Evolutionary conservation across 2,329 filamentous ascomycete genomes (phyloP), one percentile per base, ranked within the genome.

Genomic region (Fusarium sp.): DNA sequence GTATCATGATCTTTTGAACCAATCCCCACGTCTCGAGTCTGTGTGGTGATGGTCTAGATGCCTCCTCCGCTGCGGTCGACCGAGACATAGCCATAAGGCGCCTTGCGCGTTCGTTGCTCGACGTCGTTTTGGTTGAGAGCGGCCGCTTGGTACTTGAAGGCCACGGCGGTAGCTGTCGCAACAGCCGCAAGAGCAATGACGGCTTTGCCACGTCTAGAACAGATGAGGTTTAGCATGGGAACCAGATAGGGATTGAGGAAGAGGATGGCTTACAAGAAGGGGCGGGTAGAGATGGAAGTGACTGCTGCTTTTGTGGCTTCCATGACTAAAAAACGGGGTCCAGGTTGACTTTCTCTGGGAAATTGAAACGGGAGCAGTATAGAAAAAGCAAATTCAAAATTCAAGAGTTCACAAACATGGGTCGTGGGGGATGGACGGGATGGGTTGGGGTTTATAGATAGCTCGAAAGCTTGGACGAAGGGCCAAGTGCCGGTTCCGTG

Each of bases 1-100:
- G 39, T 15, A 11, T 30, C 30, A 39, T 44, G 8, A 9, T 34
- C 27, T 6, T 16, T 23, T 27, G 16, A n/a, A 39, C 60, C 27
- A 43, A 43, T 51, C 9, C 37, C 27, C 3, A 7, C 31, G 15
- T n/a, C 7, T 8, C 10, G 27, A 8, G 37, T 50, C 23, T 7
- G 16, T 15, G 15, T 27, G 7, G 13, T 28, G 47, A 41, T 53
- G 13, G 34, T 9, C 66, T 65, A 85, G 41, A 85, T 76, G 0
- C 83, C 83, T 1, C 83, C 83, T 4, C 86, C 86, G 71, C 85
- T 87, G 27, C 86, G 82, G 58, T 87, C 85, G 60, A 87, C 85
- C 60, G 80, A 84, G 59, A 87, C 85, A 74, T 87, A 85, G 52
- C 82, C 79, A 65, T 82, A 81, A 27, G 79, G 78, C 6, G 75